Base-by-base conservation (phyloP, 768 basidiomycete species). In the Phlebiopsis gigantea region DNA sequence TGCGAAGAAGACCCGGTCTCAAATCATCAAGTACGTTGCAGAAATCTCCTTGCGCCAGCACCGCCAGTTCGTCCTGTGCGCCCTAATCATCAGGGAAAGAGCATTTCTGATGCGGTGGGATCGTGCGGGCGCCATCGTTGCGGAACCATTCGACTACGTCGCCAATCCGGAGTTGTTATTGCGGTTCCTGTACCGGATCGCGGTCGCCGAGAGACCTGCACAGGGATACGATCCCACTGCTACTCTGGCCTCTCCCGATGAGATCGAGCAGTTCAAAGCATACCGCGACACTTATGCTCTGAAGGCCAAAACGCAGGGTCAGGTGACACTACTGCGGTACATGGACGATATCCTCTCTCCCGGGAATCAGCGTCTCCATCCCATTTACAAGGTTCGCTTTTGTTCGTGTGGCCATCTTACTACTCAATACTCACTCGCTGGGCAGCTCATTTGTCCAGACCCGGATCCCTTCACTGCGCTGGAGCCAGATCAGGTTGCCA, bases 21-120 rank as follows among this genome's bases (percentile, higher is more conserved):
- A 57, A 26, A 41, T 57, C 31, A 24, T 19, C 8, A 34, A 43
- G 29, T 57, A 51, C 48, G 39, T 39, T 2, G 14, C 39, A 1
- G 34, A 57, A 29, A n/a, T 29, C 4, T n/a, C 51, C 22, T 19
- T 42, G 17, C 56, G 56, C 5, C 56, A 57, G 22, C 56, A 42
- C 21, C 56, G 56, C 25, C 8, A 9, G 24, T 51, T 26, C 30
- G 8, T 51, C 19, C 51, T 42, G 47, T 42, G 24, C 29, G 34
- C 44, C 7, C 9, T 47, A 2, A 50, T 57, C 39, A 26, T 19
- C 6, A 10, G 26, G 21, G 12, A 8, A 7, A 48, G 15, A 12
- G 56, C 48, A 19, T 31, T 39, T 12, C 12, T 50, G 7, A 26
- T 57, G 14, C 39, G 56, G 1, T 49, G 34, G 47, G 58, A 59